These are phyloP conservation scores for Nannochloropsis gaditana DNA, from an alignment of 108 stramenopile genomes.

Conservation along the genomic window DNA sequence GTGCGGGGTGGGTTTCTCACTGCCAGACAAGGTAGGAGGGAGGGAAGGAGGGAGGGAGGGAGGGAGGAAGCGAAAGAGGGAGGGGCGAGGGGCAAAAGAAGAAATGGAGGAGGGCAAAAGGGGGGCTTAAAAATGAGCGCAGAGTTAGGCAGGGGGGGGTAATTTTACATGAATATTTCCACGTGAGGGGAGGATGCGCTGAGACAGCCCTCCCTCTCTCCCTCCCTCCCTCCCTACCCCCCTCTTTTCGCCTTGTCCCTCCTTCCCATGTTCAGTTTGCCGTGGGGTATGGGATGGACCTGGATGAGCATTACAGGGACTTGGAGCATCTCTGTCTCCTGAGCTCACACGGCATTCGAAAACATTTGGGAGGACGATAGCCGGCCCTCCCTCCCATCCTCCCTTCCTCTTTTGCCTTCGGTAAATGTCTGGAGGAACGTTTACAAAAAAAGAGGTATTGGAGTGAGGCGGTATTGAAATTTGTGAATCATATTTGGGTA, in stretches of 20 bases:
- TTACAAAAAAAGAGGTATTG: no score
- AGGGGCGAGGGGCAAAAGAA: no score
- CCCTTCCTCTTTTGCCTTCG: background rate
- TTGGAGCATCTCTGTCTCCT: background rate
- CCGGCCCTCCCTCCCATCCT: background rate
- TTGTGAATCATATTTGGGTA: no score
- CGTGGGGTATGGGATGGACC: background rate
- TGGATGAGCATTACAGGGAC: background rate
- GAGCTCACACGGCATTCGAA: background rate
- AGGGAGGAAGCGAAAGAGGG: background rate
- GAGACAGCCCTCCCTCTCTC: background rate
- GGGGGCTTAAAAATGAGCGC: no score
- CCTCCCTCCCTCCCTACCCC: background rate
- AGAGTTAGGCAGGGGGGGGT: no score
- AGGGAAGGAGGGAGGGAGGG: constrained; percentile 13
- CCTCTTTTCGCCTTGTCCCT: no score
- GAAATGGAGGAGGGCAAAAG: no score
- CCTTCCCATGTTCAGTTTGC: background rate
- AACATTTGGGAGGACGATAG: no score
- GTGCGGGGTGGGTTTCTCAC: background rate
- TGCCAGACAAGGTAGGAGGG: background rate
- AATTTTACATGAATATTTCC: no score
- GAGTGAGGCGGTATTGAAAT: no score
- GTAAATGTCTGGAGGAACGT: no score
- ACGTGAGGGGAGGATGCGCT: no score